phyloP scores from a whole-genome alignment of 192 early-diverging fungal genomes.

The Geranomyces michiganensis region DNA sequence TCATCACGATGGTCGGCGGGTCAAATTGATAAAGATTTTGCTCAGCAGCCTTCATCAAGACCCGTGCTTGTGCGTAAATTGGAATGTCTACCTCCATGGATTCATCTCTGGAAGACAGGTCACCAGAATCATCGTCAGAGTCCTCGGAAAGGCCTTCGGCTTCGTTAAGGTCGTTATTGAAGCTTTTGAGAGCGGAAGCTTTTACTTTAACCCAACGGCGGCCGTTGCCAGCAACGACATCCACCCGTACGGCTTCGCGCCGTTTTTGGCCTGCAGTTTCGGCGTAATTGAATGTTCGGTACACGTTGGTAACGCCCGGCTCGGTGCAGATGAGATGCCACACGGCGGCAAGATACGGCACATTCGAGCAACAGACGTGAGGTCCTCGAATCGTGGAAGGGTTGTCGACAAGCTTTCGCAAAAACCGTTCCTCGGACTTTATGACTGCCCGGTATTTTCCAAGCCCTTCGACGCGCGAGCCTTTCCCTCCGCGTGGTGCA shows the following conservation, averaged over 20 bases:
- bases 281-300: conserved; percentile 1
- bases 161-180: conserved; percentile 34
- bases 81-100: conserved; percentile 3
- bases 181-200: conserved; percentile 36
- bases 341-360: conserved; percentile 41
- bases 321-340: conserved; percentile 16
- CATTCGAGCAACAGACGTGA: conserved; percentile 45
- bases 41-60: conserved; percentile 36
- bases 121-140: conserved; percentile 17
- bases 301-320: conserved; percentile 33
- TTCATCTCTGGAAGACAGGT: neutral
- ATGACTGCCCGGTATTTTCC: conserved; percentile 20
- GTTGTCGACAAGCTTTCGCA: conserved; percentile 18
- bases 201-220: conserved; percentile 53
- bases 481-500: neutral
- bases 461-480: conserved; percentile 14
- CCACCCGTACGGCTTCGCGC: conserved; percentile 36
- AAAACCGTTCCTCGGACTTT: conserved; percentile 28
- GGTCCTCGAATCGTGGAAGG: conserved; percentile 12
- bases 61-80: conserved; percentile 42
- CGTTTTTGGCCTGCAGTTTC: neutral
- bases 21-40: conserved; percentile 45
- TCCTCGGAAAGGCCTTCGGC: conserved; percentile 13
- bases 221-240: conserved; percentile 37
- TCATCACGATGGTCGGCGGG: conserved; percentile 43